Base-by-base conservation (phyloP, 2,329 filamentous ascomycete species). In the Aureobasidium pullulans region DNA sequence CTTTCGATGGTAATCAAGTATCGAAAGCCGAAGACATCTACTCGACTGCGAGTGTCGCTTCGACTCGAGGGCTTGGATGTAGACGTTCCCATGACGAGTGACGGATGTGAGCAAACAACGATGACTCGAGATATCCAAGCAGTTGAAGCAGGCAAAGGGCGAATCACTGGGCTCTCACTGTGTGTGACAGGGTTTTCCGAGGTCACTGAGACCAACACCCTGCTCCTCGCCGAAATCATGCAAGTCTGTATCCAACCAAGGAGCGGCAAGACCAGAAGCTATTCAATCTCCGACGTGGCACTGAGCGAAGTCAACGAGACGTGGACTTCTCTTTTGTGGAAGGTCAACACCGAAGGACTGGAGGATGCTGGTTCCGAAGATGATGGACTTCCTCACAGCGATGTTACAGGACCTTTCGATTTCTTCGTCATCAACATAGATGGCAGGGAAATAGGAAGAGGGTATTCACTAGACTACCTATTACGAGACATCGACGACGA, bases 391-490 rank as follows among this genome's bases (percentile, higher is more conserved):
- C 71, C 70, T 2, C 68, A 64, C 50, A 74, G 72, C 37, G n/a
- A 60, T 0, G 46, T 69, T 2, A 75, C 71, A 3, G 73, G 73
- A 0, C 64, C 70, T 1, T 72, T 72, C 48, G 65, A 71, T 1
- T 64, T 72, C 44, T 74, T 74, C 42, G 2, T 36, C 1, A 59
- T 75, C 9, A 7, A 49, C 1, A 42, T 71, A 11, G 61, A 68
- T 43, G 70, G 64, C 3, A 4, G 64, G 4, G 6, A 47, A 4
- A 11, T 68, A 0, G 70, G 67, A 1, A 65, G 66, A 57, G 68
- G 67, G 10, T 72, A 74, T 64, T 67, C 68, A 1, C 39, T 68
- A 37, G 69, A 72, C 43, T 64, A 44, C 43, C 15, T 60, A 34
- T 15, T 36, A 7, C 56, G 56, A 19, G 36, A 31, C 6, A 37